Base-by-base conservation (phyloP, 495 filamentous ascomycete genomes). In the Cladorrhinum samala region DNA sequence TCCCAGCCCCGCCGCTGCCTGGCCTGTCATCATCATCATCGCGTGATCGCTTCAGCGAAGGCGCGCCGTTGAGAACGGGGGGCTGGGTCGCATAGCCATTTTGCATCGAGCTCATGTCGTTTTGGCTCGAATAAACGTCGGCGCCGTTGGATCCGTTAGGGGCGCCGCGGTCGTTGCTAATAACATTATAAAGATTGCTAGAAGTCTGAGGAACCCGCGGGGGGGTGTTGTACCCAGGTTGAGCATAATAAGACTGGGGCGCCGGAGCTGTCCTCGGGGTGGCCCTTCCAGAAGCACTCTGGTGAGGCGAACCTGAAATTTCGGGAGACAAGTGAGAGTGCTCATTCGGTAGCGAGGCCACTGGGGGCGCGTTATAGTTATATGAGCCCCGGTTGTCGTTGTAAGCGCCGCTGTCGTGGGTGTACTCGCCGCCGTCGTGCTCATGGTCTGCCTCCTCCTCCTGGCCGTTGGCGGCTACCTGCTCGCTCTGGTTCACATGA, bases 301-400 rank as follows among this genome's bases (percentile, higher is more conserved):
- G 89, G 60, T 94, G 88, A n/a, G 90, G 89, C 39, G 93, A 95
- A 9, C 86, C 87, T 3, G 82, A 86, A 73, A 96, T 85, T 52
- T 96, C 91, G 2, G 91, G 82, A 4, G 88, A 84, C 18, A 96
- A 68, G 64, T 95, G 90, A 50, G 86, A 66, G 64, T 91, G 87
- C 25, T 95, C 93, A 43, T 80, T 83, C 18, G 79, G 73, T 42
- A 91, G 67, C 13, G 87, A 74, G 20, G 73, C 75, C 33, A 89
- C 80, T 1, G 83, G 77, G 1, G 83, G 72, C 43, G 85, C 75
- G 41, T 72, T 85, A 69, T 95, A 92, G 52, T 79, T 85, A 68
- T 92, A 94, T 2, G 87, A 77, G 23, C 73, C 73, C 23, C 89
- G 86, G 61, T 77, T 86, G 27, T 79, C 70, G 60, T 83, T 83